These are phyloP conservation scores for Cylindrodendrum hubeiense DNA, from an alignment of 2,329 filamentous ascomycete species.

Conservation along the genomic window DNA sequence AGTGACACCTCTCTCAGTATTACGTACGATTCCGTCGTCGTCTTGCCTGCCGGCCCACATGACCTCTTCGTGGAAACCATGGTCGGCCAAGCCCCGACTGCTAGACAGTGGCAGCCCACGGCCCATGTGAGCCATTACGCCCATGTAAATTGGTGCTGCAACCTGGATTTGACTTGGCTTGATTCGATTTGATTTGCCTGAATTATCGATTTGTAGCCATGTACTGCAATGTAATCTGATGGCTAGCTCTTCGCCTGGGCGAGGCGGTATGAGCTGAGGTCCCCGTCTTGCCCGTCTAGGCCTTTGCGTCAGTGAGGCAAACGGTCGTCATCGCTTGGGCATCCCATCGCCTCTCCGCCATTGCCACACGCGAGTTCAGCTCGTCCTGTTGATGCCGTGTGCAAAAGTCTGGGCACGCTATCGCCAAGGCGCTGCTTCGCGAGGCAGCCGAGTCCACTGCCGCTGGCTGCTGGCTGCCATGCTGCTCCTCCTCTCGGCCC, in stretches of 20 bases:
- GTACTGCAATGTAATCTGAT: background rate
- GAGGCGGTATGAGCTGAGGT: background rate
- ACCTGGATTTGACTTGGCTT: too few species aligned
- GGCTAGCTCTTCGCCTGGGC: background rate
- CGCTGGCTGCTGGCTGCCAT: background rate
- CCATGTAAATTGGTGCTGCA: background rate
- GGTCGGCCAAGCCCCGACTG: too few species aligned
- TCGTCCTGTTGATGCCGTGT: too few species aligned
- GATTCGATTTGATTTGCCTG: background rate
- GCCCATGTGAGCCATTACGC: background rate
- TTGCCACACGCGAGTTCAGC: too few species aligned
- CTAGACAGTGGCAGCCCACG: background rate
- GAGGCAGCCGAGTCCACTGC: too few species aligned
- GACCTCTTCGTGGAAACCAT: background rate
- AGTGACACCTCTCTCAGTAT: background rate
- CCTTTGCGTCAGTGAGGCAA: too few species aligned
- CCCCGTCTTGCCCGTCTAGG: too few species aligned
- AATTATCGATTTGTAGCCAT: background rate
- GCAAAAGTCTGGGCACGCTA: too few species aligned
- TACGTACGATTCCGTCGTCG: background rate
- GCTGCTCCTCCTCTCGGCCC: too few species aligned
- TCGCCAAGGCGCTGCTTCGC: too few species aligned
- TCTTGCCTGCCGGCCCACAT: constrained; percentile 1
- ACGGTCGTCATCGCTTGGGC: too few species aligned
- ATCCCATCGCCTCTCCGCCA: too few species aligned